Evolutionary conservation across 2,329 filamentous ascomycete species (phyloP).

Genomic region (Penicillium brasilianum): DNA sequence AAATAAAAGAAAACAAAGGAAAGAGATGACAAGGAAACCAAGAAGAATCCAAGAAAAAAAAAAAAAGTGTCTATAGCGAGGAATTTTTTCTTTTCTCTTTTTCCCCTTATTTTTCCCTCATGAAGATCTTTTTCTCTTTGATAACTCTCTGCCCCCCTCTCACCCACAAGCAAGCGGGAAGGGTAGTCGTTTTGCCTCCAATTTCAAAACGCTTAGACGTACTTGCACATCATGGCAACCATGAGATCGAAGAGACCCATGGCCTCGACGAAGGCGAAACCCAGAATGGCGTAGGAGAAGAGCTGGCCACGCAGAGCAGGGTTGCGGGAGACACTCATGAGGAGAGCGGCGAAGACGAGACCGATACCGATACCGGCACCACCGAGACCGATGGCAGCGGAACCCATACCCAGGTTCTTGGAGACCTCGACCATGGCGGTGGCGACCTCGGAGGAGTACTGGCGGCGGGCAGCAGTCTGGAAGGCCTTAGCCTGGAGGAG

Average conservation of each 20-base stretch:
- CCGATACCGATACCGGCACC: slow-evolving; percentile 95
- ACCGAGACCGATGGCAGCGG: slow-evolving; percentile 88
- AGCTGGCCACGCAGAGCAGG: slow-evolving; percentile 92
- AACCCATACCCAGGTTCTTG: slow-evolving; percentile 88
- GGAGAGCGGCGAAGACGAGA: slow-evolving; percentile 88
- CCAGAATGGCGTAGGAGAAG: slow-evolving; percentile 94
- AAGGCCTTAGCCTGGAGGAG: slow-evolving; percentile 69
- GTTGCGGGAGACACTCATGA: slow-evolving; percentile 91
- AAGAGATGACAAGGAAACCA: too few species aligned
- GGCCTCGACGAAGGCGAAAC: slow-evolving; percentile 94
- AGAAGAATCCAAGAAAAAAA: slow-evolving; percentile 25
- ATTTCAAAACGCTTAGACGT: slow-evolving; percentile 57
- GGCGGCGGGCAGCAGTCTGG: slow-evolving; percentile 67
- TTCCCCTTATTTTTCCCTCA: neutral
- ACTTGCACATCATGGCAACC: slow-evolving; percentile 94
- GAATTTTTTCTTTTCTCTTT: slow-evolving; percentile 16
- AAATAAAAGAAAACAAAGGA: slow-evolving; percentile 12
- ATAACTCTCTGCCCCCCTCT: neutral
- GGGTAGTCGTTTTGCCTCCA: neutral
- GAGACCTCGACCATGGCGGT: slow-evolving; percentile 84
- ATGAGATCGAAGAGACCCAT: slow-evolving; percentile 79
- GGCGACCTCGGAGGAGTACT: slow-evolving; percentile 88
- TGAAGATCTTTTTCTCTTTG: neutral
- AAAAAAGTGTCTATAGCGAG: slow-evolving; percentile 14
- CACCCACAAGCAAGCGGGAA: neutral